Conservation (phyloP, 2,329 filamentous ascomycete species). For the Colletotrichum limetticola region DNA sequence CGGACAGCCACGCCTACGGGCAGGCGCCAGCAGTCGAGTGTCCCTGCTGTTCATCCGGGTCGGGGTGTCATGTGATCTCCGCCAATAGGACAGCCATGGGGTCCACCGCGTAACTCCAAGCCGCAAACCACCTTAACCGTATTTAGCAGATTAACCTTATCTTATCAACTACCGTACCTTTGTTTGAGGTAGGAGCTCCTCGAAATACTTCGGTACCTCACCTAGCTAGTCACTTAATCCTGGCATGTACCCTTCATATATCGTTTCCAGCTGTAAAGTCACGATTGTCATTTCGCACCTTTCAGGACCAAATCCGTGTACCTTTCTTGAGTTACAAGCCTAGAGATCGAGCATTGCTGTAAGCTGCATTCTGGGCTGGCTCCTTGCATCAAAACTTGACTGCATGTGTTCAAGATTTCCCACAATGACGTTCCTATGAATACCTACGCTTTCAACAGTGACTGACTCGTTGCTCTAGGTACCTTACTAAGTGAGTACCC, state of each 20-base stretch:
- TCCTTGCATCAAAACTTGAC: neutral
- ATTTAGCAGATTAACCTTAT: constrained; percentile 12
- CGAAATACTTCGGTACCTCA: neutral
- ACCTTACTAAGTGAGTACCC: neutral
- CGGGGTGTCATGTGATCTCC: constrained; percentile 2
- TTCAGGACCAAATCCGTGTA: neutral
- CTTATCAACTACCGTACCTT: constrained; percentile 8
- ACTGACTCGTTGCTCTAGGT: constrained; percentile 3
- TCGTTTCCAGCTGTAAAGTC: neutral
- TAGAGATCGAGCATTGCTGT: neutral
- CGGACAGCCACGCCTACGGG: neutral
- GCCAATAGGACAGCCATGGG: neutral
- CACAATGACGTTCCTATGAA: constrained; percentile 20
- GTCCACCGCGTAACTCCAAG: neutral
- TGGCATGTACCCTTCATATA: neutral
- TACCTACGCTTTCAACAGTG: neutral
- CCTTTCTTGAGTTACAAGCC: neutral
- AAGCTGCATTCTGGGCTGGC: neutral
- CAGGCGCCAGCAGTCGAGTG: constrained; percentile 13
- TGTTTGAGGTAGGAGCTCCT: neutral
- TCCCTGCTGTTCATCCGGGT: neutral
- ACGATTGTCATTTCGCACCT: neutral
- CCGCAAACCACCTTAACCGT: neutral
- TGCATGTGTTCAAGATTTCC: neutral
- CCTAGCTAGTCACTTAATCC: neutral